Conservation (phyloP, 2,329 filamentous ascomycete species). For the Calycina herbarum region DNA sequence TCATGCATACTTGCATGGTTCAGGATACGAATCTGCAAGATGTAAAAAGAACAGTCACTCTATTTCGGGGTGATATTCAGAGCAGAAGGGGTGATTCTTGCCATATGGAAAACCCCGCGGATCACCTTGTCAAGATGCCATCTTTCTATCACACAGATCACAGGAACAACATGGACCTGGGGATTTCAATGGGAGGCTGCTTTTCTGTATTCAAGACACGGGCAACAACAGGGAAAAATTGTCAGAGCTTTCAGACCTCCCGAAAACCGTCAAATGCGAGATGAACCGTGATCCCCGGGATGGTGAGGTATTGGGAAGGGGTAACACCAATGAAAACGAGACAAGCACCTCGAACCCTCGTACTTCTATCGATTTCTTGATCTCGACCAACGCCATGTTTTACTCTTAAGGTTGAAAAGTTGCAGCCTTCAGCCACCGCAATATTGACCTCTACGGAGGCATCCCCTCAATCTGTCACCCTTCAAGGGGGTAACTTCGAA, state of each 20-base stretch:
- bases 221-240: not conserved
- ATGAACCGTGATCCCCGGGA: not conserved
- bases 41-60: not conserved
- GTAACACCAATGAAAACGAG: not conserved
- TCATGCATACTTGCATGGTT: not conserved
- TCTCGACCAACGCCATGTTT: too few relatives aligned
- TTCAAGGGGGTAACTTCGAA: too few relatives aligned
- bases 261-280: slow-evolving; percentile 1
- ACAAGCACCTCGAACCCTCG: not conserved
- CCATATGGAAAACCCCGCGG: not conserved
- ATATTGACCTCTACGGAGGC: too few relatives aligned
- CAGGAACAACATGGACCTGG: not conserved
- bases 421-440: too few relatives aligned
- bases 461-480: too few relatives aligned
- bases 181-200: not conserved
- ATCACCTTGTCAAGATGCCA: not conserved
- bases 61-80: not conserved
- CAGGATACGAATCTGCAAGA: too few relatives aligned
- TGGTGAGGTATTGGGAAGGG: not conserved
- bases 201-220: not conserved
- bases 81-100: not conserved
- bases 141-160: not conserved
- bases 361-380: not conserved
- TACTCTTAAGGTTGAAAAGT: too few relatives aligned
- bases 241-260: not conserved